Conservation (phyloP, 805 yeast species). For the Cyberlindnera nakhonratchasimensis region DNA sequence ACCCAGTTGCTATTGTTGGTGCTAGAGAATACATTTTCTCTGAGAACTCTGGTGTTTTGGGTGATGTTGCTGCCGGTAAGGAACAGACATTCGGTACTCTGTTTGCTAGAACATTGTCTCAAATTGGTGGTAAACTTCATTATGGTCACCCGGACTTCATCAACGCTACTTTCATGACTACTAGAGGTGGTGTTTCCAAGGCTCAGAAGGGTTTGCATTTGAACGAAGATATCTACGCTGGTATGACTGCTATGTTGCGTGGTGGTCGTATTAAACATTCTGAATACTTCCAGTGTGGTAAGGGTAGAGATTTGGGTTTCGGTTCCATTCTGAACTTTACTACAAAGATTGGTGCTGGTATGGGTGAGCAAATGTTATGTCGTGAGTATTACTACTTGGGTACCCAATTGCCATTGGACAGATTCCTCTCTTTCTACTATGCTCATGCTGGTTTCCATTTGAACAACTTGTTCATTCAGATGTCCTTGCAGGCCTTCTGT, state of each 20-base stretch:
- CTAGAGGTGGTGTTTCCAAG: slow-evolving; percentile 86
- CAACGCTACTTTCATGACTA: slow-evolving; percentile 71
- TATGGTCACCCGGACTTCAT: slow-evolving; percentile 89
- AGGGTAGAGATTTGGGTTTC: slow-evolving; percentile 86
- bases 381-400: slow-evolving; percentile 82
- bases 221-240: slow-evolving; percentile 87
- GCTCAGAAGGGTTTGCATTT: slow-evolving; percentile 84
- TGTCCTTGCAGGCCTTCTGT: slow-evolving; percentile 71
- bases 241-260: slow-evolving; percentile 77
- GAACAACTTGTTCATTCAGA: slow-evolving; percentile 72
- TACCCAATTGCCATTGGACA: slow-evolving; percentile 74
- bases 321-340: slow-evolving; percentile 84
- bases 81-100: slow-evolving; percentile 87
- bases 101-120: slow-evolving; percentile 79
- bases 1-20: slow-evolving; percentile 83
- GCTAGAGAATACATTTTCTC: slow-evolving; percentile 86
- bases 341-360: slow-evolving; percentile 87
- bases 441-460: slow-evolving; percentile 88
- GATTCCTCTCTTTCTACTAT: slow-evolving; percentile 78
- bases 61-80: slow-evolving; percentile 89
- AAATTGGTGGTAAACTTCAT: slow-evolving; percentile 82
- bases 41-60: slow-evolving; percentile 79
- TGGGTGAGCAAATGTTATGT: slow-evolving; percentile 87
- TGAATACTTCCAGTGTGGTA: slow-evolving; percentile 87
- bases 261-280: slow-evolving; percentile 88